Base-by-base conservation (phyloP, 1,284 basidiomycete genomes). In the Albatrellus sp. region DNA sequence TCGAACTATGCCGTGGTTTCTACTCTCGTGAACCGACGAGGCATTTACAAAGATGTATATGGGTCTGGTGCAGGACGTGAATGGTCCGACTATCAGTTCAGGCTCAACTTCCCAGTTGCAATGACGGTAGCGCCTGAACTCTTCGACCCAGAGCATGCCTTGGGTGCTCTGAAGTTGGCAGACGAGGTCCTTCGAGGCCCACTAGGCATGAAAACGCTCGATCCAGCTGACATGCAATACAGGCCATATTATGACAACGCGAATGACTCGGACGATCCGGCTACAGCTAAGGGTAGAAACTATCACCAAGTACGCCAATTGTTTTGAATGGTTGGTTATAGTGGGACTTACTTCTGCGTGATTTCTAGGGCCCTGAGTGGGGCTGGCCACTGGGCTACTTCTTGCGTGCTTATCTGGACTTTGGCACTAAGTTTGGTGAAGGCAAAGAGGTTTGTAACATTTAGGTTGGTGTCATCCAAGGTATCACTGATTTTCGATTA, bases 21-120 rank as follows among this genome's bases (percentile, higher is more conserved):
- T 1, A 68, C 59, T 28, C 65, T 97, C 30, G 72, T 97, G 52
- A 89, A 92, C 61, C 84, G 90, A 19, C 75, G 94, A 40, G 94
- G 94, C 4, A 94, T 98, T 60, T 98, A 98, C 74, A 98, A 98
- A 70, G 94, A 98, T 57, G 91, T 98, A 5, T 89, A 86, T 54
- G 90, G 91, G 32, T 91, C 92, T 13, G 89, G 89, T 1, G 58
- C 69, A 43, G 85, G 82, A 11, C 76, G 89, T 45, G 90, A 92
- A 62, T 97, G 91, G 85, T 89, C 90, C 6, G 93, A 98, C 65
- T 98, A 98, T 61, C 94, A 98, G 64, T 74, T 93, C 54, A 77
- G 90, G 47, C 77, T 81, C 56, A 96, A 97, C 66, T 94, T 92
- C 69, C 80, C 89, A 2, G 88, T 98, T 51, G 90, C 94, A 1